Conservation (phyloP, 305 asterid genomes). For the Fraxinus floribunda region DNA sequence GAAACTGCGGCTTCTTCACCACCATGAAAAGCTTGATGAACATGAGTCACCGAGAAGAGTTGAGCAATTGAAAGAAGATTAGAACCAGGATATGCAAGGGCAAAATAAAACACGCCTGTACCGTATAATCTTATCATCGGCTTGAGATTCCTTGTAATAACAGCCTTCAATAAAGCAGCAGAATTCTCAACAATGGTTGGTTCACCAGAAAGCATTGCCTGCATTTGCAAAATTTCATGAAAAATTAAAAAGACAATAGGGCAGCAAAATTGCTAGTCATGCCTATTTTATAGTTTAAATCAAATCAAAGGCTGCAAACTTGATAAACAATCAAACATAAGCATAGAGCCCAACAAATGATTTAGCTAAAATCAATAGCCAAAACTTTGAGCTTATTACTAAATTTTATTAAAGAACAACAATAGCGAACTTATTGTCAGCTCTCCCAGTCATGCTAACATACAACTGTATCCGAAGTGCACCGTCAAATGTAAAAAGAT, state of each 20-base stretch:
- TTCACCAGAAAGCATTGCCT: slow-evolving; percentile 98
- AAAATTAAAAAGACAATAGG: background rate
- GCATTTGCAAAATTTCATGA: slow-evolving; percentile 23
- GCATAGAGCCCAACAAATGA: background rate
- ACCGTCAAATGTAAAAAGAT: background rate
- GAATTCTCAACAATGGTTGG: slow-evolving; percentile 89
- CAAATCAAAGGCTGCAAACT: slow-evolving; percentile 7
- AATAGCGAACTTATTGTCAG: background rate
- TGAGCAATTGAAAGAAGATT: slow-evolving; percentile 90
- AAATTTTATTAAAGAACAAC: background rate
- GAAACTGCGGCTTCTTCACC: slow-evolving; percentile 99
- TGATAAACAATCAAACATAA: slow-evolving; percentile 15
- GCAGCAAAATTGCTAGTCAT: background rate
- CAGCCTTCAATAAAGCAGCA: slow-evolving; percentile 92
- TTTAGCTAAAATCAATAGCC: slow-evolving; percentile 11
- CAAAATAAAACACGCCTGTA: slow-evolving; percentile 90
- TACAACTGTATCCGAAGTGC: background rate
- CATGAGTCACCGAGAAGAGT: slow-evolving; percentile 89
- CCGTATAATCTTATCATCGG: slow-evolving; percentile 94
- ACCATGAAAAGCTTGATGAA: slow-evolving; percentile 97
- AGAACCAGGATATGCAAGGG: slow-evolving; percentile 98
- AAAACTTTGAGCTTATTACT: background rate
- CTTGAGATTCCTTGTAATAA: slow-evolving; percentile 91
- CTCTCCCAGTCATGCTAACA: background rate
- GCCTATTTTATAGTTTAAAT: background rate